phyloP scores from a whole-genome alignment of 441 rosid genomes.

The Erysimum pusillum region DNA sequence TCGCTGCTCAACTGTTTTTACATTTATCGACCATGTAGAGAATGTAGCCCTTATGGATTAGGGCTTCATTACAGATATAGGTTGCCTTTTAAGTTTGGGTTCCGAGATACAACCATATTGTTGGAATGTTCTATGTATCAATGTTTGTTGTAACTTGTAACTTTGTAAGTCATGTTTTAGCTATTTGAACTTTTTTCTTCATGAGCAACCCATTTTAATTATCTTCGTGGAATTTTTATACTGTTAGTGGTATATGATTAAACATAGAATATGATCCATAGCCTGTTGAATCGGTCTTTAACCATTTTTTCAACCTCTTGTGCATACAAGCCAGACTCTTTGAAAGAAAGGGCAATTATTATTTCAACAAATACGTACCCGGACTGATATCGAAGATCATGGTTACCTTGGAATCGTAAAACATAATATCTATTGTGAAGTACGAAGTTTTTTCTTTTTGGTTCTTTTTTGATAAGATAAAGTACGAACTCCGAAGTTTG shows the following conservation, averaged over 20 bases:
- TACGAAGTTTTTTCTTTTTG: too few species aligned
- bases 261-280: background rate
- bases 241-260: background rate
- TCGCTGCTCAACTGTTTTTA: too few species aligned
- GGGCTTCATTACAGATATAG: background rate
- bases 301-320: background rate
- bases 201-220: background rate
- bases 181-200: background rate
- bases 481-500: too few species aligned
- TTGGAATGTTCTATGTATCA: background rate
- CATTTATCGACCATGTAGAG: background rate
- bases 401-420: background rate
- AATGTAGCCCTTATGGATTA: background rate
- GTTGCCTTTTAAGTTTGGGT: background rate
- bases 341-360: too few species aligned
- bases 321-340: background rate
- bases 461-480: too few species aligned
- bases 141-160: background rate
- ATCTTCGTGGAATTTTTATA: background rate
- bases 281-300: background rate
- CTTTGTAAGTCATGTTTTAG: background rate
- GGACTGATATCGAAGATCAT: too few species aligned
- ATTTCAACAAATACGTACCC: too few species aligned
- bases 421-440: background rate
- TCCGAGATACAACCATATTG: background rate